Evolutionary conservation across 805 yeast genomes (phyloP), one percentile per base, ranked within the genome.

Genomic region (Ogataea siamensis): DNA sequence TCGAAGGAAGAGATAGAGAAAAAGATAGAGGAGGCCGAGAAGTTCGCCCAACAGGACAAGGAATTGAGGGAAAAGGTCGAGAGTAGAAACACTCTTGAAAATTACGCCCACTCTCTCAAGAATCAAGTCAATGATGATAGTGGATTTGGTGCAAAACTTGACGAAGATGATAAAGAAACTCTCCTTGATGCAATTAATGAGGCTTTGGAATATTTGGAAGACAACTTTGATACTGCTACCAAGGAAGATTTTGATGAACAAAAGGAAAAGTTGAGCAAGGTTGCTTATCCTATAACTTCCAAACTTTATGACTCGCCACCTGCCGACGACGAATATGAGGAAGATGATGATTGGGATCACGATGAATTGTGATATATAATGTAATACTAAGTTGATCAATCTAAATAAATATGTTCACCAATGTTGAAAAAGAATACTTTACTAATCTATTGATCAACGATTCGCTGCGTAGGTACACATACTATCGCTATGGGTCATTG

Each of bases 1-100:
- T 75, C 91, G 17, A 83, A 87, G 71, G 96, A 89, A 47, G 96
- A 88, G 49, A 89, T 91, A 57, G 97, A 91, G 57, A 87, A 91
- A 70, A 91, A 91, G 96, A 96, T 91, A 48, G 93, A 80, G 60
- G 98, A 91, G 62, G 97, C 97, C 54, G 98, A 88, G 68, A 83
- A 85, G 70, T 91, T 70, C 58, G 95, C 95, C 51, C 87, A 85
- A 55, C 94, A 88, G 67, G 98, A 91, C 68, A 82, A 80, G 53
- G 80, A 76, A 54, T 74, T 87, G 45, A 84, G 89, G 61, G 77
- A 77, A 45, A 86, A 86, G 74, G 81, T 91, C 55, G 94, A 84
- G 70, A 80, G 95, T 46, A 86, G 87, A 73, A 89, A 87, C 70
- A 70, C 74, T 31, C 75, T 89, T 50, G 97, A 89, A 71, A 85